These are phyloP conservation scores for Curvularia sp. DNA, from an alignment of 2,329 filamentous ascomycete species.

Conservation along the genomic window DNA sequence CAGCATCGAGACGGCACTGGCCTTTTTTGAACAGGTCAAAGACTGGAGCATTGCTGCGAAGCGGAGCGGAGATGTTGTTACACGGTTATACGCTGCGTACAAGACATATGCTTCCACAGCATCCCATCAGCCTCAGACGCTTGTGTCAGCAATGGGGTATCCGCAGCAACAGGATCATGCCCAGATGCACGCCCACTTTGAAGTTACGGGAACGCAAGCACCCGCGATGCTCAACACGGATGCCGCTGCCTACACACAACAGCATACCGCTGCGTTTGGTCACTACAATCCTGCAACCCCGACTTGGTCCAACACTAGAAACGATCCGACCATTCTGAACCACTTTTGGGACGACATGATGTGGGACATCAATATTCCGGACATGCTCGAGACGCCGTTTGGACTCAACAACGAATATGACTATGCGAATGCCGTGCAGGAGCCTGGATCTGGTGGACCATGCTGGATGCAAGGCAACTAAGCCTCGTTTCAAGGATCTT, in stretches of 20 bases:
- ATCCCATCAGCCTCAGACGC: constrained; percentile 19
- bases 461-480: constrained; percentile 51
- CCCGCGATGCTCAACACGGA: constrained; percentile 28
- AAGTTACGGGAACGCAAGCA: constrained; percentile 19
- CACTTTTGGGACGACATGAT: constrained; percentile 54
- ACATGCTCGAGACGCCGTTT: constrained; percentile 49
- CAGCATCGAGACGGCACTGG: constrained; percentile 53
- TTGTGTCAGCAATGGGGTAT: constrained; percentile 22
- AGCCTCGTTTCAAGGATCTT: neutral
- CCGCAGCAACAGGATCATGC: constrained; percentile 15
- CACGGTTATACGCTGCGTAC: constrained; percentile 53
- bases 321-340: constrained; percentile 42
- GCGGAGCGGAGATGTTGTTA: constrained; percentile 53
- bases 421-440: constrained; percentile 44
- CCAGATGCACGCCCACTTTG: constrained; percentile 24
- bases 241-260: constrained; percentile 10
- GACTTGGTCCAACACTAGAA: constrained; percentile 32
- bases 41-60: constrained; percentile 56
- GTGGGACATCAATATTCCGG: constrained; percentile 52
- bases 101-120: constrained; percentile 39
- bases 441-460: constrained; percentile 38
- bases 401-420: constrained; percentile 47
- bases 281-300: constrained; percentile 42
- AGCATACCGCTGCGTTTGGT: constrained; percentile 4
- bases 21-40: constrained; percentile 54